A percentile compares a stretch with the other conserved stretches of the same genome.
These are phyloP conservation scores for Coprinopsis marcescibilis DNA, from an alignment of 768 basidiomycete species.

Conservation along the genomic window DNA sequence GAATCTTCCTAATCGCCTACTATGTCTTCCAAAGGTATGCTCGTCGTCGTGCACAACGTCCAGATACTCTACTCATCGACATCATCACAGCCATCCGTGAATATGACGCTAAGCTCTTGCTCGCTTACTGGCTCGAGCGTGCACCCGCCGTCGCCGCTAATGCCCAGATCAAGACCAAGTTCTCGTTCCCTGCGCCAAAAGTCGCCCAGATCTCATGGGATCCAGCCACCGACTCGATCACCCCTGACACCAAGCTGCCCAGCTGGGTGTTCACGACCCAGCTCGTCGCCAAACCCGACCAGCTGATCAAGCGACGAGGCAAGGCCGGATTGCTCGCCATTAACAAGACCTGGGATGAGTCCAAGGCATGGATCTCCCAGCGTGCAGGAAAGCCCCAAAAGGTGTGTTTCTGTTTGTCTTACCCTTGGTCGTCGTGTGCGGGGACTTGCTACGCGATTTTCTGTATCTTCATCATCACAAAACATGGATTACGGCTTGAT, in stretches of 20 bases:
- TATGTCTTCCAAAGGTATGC: constrained; percentile 43
- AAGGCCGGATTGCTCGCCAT: constrained; percentile 94
- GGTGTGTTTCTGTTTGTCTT: constrained; percentile 39
- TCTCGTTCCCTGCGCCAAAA: constrained; percentile 59
- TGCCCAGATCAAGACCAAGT: constrained; percentile 46
- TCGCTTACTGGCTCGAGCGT: constrained; percentile 95
- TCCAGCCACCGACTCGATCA: constrained; percentile 51
- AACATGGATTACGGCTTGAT: constrained; percentile 4
- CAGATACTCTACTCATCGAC: constrained; percentile 9
- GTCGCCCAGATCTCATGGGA: constrained; percentile 92
- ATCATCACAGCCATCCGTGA: constrained; percentile 66
- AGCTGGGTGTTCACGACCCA: constrained; percentile 79
- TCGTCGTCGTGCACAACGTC: constrained; percentile 4
- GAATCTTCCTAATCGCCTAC: constrained; percentile 18
- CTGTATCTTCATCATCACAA: background rate
- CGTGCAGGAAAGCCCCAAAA: constrained; percentile 91
- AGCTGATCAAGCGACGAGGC: constrained; percentile 98
- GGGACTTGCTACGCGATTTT: constrained; percentile 2
- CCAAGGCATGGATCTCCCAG: constrained; percentile 80
- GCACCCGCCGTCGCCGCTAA: constrained; percentile 74
- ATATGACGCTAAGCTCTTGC: constrained; percentile 97
- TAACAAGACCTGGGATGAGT: constrained; percentile 90
- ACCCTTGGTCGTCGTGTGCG: constrained; percentile 5
- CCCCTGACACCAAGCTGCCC: constrained; percentile 52
- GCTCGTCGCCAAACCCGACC: constrained; percentile 95